Conservation (phyloP, 345 rosid species). For the Salix arbutifolia region DNA sequence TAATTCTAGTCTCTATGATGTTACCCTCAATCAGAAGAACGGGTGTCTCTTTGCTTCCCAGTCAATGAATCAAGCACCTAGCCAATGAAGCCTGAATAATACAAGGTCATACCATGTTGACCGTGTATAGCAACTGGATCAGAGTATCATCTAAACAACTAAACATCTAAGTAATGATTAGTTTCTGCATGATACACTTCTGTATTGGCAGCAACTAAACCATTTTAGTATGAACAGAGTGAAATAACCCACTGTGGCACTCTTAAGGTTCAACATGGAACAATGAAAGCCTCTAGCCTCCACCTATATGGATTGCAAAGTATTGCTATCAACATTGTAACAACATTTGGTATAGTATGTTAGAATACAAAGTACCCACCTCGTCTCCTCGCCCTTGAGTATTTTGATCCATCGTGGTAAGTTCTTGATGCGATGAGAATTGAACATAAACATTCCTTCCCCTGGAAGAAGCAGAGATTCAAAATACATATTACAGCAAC, state of each 20-base stretch:
- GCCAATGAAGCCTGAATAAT: background rate
- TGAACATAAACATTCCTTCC: conserved; percentile 96
- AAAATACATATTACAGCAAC: background rate
- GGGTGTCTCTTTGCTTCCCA: background rate
- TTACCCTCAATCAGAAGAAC: background rate
- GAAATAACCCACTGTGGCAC: background rate
- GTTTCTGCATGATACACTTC: no score
- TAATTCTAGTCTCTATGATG: background rate
- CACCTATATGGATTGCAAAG: background rate
- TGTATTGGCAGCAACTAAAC: no score
- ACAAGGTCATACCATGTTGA: background rate
- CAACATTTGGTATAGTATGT: background rate
- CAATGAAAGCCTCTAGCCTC: background rate
- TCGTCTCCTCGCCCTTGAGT: conserved; percentile 91
- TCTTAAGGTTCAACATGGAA: background rate
- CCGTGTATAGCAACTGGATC: background rate
- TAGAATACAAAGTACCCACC: conserved; percentile 46
- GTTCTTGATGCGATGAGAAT: conserved; percentile 98
- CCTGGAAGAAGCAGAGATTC: conserved; percentile 30
- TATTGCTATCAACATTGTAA: background rate
- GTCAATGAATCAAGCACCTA: no score
- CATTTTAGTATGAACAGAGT: no score
- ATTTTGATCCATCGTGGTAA: conserved; percentile 90
- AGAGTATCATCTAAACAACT: no score
- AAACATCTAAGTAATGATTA: no score